Evolutionary conservation across 176 grass and related monocot species (phyloP), one percentile per base, ranked within the genome.

Genomic region (Zoysia japonica): DNA sequence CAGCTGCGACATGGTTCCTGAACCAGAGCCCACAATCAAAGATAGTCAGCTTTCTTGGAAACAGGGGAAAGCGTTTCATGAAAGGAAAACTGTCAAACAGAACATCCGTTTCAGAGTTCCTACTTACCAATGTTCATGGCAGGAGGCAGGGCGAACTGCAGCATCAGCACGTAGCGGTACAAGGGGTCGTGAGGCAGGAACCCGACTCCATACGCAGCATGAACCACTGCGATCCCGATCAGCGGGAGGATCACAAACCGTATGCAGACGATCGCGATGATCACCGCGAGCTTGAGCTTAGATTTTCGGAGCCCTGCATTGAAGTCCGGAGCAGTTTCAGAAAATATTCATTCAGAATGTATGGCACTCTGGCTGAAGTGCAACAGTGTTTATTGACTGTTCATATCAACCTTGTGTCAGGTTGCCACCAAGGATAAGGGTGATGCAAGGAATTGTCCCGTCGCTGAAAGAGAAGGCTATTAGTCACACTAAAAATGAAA

Each of bases 401-500:
- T 51, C 11, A 14, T 9, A 71, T 8, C 1, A 3, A 96, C 93
- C 91, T 86, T 83, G 87, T 10, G 89, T 92, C 37, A 98, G 71
- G 81, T 98, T 98, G 70, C 95, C 95, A 17, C 92, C 95, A 10
- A 98, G 78, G 80, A 98, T 98, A 9, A 98, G 90, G 64, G 88
- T 94, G 80, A 94, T 87, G 71, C 92, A 92, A 72, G 96, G 96
- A 61, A 98, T 85, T 3, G 92, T 91, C 35, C 90, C 96, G 51
- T 90, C 38, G 5, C 96, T 98, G 92, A 67, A 86, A 75, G 2
- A 14, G 43, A 36, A 47, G 61, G 53, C 9, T 9, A 14, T 67
- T 6, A 68, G 3, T 7, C n/a, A 60, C 3, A 36, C 39, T 50
- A 67, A 76, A 67, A 35, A 41, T 35, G 19, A 2, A 35, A n/a